Conservation (phyloP, 2,329 filamentous ascomycete species). For the Claviceps monticola region DNA sequence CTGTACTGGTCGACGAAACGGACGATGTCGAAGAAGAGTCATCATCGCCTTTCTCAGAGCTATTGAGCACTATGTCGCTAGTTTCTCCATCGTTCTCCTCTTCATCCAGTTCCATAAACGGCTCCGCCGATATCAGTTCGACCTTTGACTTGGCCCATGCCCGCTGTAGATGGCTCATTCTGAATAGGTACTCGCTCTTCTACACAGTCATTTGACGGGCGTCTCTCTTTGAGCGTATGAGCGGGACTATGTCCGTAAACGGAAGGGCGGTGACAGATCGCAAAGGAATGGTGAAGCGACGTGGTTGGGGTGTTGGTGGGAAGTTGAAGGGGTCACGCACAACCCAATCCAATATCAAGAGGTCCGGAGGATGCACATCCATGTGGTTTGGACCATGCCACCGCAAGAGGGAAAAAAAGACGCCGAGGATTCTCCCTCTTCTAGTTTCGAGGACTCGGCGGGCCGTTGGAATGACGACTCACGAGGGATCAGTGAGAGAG, state of each 20-base stretch:
- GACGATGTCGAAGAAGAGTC: conserved; percentile 66
- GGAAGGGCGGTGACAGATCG: no score
- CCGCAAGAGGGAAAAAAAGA: background rate
- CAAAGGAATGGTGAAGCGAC: background rate
- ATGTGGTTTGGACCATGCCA: background rate
- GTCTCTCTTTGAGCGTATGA: background rate
- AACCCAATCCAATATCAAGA: background rate
- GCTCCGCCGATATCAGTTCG: conserved; percentile 32
- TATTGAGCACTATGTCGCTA: conserved; percentile 29
- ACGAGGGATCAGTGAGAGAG: no score
- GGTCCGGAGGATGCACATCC: background rate
- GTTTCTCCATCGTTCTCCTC: conserved; percentile 32
- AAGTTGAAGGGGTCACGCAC: background rate
- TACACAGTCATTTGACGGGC: background rate
- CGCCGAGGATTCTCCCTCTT: background rate
- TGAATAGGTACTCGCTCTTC: conserved; percentile 6
- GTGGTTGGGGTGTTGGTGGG: background rate
- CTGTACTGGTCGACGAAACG: conserved; percentile 85
- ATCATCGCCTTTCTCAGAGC: conserved; percentile 35
- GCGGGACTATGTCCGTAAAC: background rate
- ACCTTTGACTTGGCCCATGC: conserved; percentile 67
- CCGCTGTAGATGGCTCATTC: conserved; percentile 71
- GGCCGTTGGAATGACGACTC: background rate
- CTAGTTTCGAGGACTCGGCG: background rate
- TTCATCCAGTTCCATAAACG: conserved; percentile 30